Conservation (phyloP, 305 asterid genomes). For the Petunia hybrid region DNA sequence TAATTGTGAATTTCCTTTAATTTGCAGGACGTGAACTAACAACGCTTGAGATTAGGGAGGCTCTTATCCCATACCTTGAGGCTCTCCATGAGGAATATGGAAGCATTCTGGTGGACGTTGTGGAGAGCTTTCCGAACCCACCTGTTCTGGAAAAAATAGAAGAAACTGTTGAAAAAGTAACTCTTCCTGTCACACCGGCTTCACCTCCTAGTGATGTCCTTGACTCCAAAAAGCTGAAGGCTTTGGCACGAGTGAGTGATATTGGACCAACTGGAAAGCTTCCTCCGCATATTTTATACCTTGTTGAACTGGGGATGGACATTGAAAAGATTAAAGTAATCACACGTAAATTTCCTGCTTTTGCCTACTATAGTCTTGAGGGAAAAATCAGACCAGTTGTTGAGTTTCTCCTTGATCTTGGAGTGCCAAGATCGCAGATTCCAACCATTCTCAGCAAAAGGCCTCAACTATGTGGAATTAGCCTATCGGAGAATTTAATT, state of each 20-base stretch:
- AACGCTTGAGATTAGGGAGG: constrained; percentile 87
- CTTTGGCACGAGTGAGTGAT: constrained; percentile 82
- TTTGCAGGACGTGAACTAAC: constrained; percentile 90
- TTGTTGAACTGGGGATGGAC: constrained; percentile 90
- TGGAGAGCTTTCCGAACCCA: constrained; percentile 78
- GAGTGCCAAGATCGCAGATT: constrained; percentile 70
- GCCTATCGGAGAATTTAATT: constrained; percentile 84
- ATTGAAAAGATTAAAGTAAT: constrained; percentile 68
- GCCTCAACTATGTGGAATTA: constrained; percentile 97
- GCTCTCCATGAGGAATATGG: constrained; percentile 76
- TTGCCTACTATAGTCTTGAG: constrained; percentile 89
- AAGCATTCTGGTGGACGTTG: constrained; percentile 64
- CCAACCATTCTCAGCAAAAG: constrained; percentile 74
- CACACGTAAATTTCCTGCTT: constrained; percentile 87
- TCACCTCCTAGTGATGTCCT: constrained; percentile 54
- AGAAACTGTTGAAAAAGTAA: constrained; percentile 50
- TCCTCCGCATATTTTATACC: constrained; percentile 78
- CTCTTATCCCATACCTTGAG: constrained; percentile 87
- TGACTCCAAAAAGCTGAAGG: constrained; percentile 66
- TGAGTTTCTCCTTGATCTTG: constrained; percentile 83
- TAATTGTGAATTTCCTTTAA: constrained; percentile 32
- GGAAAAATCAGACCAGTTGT: constrained; percentile 89
- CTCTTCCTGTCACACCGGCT: constrained; percentile 44
- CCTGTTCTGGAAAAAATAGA: constrained; percentile 58
- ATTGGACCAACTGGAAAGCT: constrained; percentile 66